Evolutionary conservation across 495 filamentous ascomycete genomes (phyloP).

Genomic region (Parachaetomium inaequale): DNA sequence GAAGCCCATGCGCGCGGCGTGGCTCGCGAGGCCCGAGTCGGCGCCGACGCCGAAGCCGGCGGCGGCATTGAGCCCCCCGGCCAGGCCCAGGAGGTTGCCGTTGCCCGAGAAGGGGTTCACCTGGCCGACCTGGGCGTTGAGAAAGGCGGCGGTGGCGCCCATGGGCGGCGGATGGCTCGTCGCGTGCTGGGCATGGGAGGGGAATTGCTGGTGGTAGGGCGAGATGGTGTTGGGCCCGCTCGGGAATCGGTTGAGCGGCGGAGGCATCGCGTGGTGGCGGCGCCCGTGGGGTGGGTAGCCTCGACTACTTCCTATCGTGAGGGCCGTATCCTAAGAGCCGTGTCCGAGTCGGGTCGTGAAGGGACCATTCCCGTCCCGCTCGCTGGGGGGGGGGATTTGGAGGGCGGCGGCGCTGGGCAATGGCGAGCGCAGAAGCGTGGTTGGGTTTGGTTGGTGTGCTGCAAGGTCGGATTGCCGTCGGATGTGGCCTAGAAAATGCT

Average conservation of each 20-base stretch:
- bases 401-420: constrained; percentile 1
- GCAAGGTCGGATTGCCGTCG: background rate
- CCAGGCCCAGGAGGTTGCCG: constrained; percentile 58
- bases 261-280: constrained; percentile 32
- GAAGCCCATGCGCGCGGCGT: constrained; percentile 83
- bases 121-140: constrained; percentile 58
- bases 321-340: constrained; percentile 17
- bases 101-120: constrained; percentile 64
- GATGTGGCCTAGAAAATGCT: background rate
- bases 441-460: background rate
- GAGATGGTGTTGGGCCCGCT: constrained; percentile 37
- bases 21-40: constrained; percentile 81
- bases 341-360: constrained; percentile 15
- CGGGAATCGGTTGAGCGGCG: constrained; percentile 33
- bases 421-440: constrained; percentile 1
- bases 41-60: constrained; percentile 57
- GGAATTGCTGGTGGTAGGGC: constrained; percentile 47
- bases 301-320: constrained; percentile 15
- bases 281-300: constrained; percentile 10
- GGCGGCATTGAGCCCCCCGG: constrained; percentile 42
- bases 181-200: constrained; percentile 43
- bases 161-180: constrained; percentile 39
- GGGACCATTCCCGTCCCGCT: constrained; percentile 24
- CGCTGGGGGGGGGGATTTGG: background rate
- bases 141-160: constrained; percentile 38